Percentiles rank a stretch among this genome's conserved stretches.
phyloP scores from a whole-genome alignment of 2,329 filamentous ascomycete genomes.

The Xylariales sp. region DNA sequence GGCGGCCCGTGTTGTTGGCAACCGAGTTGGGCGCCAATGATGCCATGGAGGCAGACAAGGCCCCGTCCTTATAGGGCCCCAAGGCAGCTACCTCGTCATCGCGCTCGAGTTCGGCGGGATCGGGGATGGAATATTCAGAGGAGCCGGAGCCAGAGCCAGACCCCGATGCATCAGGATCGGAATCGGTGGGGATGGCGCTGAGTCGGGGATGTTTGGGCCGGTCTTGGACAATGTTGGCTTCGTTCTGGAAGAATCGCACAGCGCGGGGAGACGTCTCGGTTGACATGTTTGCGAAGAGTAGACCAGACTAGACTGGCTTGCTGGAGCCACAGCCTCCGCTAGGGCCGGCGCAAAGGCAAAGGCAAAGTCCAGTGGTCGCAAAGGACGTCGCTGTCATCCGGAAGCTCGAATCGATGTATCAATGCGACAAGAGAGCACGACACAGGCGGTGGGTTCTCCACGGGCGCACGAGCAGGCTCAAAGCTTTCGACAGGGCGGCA shows the following conservation, averaged over 20 bases:
- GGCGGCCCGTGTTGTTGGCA: conserved; percentile 56
- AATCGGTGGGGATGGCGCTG: conserved; percentile 56
- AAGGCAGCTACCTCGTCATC: conserved; percentile 62
- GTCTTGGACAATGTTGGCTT: conserved; percentile 59
- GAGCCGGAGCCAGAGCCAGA: conserved; percentile 56
- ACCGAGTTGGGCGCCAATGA: conserved; percentile 56
- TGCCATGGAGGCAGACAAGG: conserved; percentile 56
- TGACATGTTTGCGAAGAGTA: conserved; percentile 42
- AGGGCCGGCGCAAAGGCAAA: conserved; percentile 41
- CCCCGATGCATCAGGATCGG: conserved; percentile 52
- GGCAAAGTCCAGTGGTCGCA: conserved; percentile 40
- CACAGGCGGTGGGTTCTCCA: neutral
- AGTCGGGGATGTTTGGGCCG: conserved; percentile 56
- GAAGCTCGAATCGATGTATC: conserved; percentile 4
- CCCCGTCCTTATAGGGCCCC: conserved; percentile 57
- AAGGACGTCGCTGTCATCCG: conserved; percentile 23
- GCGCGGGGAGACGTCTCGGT: conserved; percentile 65
- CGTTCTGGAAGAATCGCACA: conserved; percentile 67
- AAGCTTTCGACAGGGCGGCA: neutral
- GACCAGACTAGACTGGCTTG: conserved; percentile 34
- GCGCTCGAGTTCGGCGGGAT: conserved; percentile 60
- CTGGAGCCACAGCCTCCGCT: conserved; percentile 32
- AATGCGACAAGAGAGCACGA: conserved; percentile 8
- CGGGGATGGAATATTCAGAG: conserved; percentile 59
- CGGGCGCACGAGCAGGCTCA: neutral